These are phyloP conservation scores for Bacidia gigantensis DNA, from an alignment of 495 filamentous ascomycete species.

Conservation along the genomic window DNA sequence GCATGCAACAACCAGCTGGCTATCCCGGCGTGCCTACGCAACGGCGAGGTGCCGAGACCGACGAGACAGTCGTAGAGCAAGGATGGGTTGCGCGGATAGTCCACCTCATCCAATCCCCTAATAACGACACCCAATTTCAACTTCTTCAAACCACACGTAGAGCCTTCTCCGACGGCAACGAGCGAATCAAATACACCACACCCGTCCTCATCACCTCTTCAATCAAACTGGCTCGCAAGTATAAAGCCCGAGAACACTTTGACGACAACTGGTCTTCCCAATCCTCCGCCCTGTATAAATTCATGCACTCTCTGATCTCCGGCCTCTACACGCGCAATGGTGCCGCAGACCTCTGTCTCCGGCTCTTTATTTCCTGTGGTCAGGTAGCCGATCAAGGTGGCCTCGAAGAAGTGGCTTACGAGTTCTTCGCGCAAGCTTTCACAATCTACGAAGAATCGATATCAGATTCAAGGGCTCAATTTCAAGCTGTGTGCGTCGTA, in stretches of 20 bases:
- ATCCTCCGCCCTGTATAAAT: conserved; percentile 80
- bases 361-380: conserved; percentile 80
- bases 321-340: conserved; percentile 79
- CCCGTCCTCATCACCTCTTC: conserved; percentile 84
- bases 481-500: conserved; percentile 93
- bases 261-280: conserved; percentile 91
- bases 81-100: conserved; percentile 87
- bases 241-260: conserved; percentile 85
- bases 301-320: conserved; percentile 76
- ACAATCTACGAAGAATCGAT: conserved; percentile 96
- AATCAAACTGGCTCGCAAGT: conserved; percentile 75
- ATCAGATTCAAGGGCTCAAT: conserved; percentile 88
- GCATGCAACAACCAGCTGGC: conserved; percentile 66
- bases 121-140: conserved; percentile 90
- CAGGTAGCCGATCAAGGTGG: conserved; percentile 86
- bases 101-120: conserved; percentile 66
- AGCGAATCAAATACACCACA: conserved; percentile 88
- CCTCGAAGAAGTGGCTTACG: conserved; percentile 91
- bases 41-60: conserved; percentile 59
- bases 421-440: conserved; percentile 97
- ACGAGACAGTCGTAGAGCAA: conserved; percentile 95
- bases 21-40: conserved; percentile 65
- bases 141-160: conserved; percentile 81
- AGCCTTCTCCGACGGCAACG: conserved; percentile 82
- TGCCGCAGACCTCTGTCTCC: conserved; percentile 71